Percentiles rank a stretch among this genome's conserved stretches.
Conservation (phyloP, 768 basidiomycete genomes). For the Psilocybe sp. region DNA sequence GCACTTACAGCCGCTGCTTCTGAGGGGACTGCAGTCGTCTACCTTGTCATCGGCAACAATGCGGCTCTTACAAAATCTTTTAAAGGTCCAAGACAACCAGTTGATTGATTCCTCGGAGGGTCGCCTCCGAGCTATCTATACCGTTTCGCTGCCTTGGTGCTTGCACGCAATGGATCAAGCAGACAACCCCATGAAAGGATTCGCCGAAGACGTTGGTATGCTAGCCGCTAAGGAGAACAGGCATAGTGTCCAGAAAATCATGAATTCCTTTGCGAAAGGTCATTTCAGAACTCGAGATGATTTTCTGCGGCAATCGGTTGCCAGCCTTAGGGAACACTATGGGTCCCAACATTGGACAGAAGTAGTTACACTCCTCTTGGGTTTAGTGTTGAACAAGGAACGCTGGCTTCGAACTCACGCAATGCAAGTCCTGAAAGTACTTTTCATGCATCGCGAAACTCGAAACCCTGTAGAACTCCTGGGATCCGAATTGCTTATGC, state of each 20-base stretch:
- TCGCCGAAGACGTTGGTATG: slow-evolving; percentile 69
- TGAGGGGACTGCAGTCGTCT: slow-evolving; percentile 80
- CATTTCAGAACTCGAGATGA: slow-evolving; percentile 92
- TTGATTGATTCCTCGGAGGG: slow-evolving; percentile 71
- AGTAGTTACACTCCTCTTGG: slow-evolving; percentile 81
- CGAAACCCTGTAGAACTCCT: slow-evolving; percentile 68
- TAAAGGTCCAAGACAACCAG: slow-evolving; percentile 55
- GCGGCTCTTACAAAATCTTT: slow-evolving; percentile 59
- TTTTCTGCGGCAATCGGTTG: slow-evolving; percentile 86
- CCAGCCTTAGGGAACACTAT: slow-evolving; percentile 84
- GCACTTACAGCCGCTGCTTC: slow-evolving; percentile 65
- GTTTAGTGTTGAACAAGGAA: slow-evolving; percentile 79
- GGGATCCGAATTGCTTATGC: slow-evolving; percentile 88
- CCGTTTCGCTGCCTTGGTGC: slow-evolving; percentile 85
- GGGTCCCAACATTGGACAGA: slow-evolving; percentile 73
- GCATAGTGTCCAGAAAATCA: slow-evolving; percentile 81
- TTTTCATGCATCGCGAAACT: slow-evolving; percentile 84
- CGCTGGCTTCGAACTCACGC: slow-evolving; percentile 79
- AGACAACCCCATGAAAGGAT: slow-evolving; percentile 59
- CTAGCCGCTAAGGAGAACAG: slow-evolving; percentile 74
- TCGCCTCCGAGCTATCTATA: slow-evolving; percentile 80
- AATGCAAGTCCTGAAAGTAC: slow-evolving; percentile 85
- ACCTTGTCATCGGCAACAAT: slow-evolving; percentile 66
- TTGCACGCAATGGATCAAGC: slow-evolving; percentile 74
- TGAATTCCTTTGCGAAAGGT: slow-evolving; percentile 83